Evolutionary conservation across 176 grass and related monocot genomes (phyloP).

Genomic region (Bothriochloa decipiens): DNA sequence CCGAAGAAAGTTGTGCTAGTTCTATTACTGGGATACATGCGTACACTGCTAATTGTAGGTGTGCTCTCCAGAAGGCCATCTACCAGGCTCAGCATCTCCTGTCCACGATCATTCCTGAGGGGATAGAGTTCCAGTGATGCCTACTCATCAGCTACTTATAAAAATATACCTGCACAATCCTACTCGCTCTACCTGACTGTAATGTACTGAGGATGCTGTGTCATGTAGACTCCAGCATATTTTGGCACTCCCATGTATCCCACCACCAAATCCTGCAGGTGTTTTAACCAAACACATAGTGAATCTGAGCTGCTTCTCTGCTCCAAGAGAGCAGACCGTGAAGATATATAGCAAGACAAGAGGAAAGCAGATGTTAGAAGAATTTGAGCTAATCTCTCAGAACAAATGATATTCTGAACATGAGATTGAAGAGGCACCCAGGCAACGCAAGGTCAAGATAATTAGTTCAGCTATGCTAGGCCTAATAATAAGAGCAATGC

Average conservation of each 20-base stretch:
- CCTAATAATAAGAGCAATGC: neutral
- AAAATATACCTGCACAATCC: neutral
- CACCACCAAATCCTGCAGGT: conserved; percentile 91
- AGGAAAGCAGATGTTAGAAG: neutral
- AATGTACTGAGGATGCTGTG: conserved; percentile 93
- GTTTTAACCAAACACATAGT: neutral
- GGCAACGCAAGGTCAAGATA: too few species aligned
- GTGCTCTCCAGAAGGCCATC: conserved; percentile 79
- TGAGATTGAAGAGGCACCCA: neutral
- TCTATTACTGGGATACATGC: neutral
- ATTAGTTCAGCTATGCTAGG: neutral
- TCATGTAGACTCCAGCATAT: conserved; percentile 85
- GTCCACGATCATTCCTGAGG: conserved; percentile 77
- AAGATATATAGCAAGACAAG: neutral
- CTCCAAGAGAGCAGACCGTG: neutral
- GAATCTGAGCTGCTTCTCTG: neutral
- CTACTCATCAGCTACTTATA: neutral
- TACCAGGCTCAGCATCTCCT: conserved; percentile 83
- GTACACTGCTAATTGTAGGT: conserved; percentile 79
- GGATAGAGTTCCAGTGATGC: neutral
- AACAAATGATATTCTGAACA: neutral
- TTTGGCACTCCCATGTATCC: conserved; percentile 98
- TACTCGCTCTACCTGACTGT: conserved; percentile 70
- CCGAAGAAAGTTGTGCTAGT: neutral
- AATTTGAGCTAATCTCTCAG: neutral